Conservation (phyloP, 2,329 filamentous ascomycete species). For the Pseudohalonectria lignicola region DNA sequence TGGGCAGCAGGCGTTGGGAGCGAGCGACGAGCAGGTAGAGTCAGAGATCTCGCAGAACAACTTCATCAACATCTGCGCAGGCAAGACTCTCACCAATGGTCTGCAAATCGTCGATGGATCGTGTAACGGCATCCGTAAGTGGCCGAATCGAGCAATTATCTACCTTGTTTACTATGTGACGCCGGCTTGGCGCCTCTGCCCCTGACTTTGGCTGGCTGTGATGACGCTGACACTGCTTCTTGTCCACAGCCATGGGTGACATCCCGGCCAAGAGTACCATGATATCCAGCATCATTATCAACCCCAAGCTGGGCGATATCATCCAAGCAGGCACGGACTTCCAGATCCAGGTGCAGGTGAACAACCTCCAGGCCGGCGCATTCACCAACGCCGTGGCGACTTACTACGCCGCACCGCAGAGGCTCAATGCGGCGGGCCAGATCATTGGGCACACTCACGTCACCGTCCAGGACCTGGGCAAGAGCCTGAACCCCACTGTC, state of each 20-base stretch:
- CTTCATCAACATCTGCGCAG: conserved; percentile 52
- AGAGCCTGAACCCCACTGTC: conserved; percentile 31
- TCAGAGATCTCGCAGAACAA: conserved; percentile 29
- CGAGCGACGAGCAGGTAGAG: conserved; percentile 15
- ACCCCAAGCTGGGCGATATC: conserved; percentile 36
- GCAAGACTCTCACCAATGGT: conserved; percentile 47
- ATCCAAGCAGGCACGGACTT: conserved; percentile 38
- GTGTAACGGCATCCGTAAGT: conserved; percentile 50
- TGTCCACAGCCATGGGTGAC: conserved; percentile 39
- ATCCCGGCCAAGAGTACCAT: conserved; percentile 43
- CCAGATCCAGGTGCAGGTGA: conserved; percentile 37
- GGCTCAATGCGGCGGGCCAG: conserved; percentile 32
- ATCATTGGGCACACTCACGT: conserved; percentile 51
- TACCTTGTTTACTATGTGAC: too few relatives aligned
- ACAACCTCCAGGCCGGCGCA: conserved; percentile 40
- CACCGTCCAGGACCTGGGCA: conserved; percentile 43
- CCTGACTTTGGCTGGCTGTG: too few relatives aligned
- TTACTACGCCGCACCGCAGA: conserved; percentile 49
- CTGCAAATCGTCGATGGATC: conserved; percentile 45
- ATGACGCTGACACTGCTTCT: background rate
- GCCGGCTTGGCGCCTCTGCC: too few relatives aligned
- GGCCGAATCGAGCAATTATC: background rate
- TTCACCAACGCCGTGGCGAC: conserved; percentile 50
- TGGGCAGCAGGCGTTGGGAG: conserved; percentile 19
- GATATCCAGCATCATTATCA: conserved; percentile 42